These are phyloP conservation scores for Ormosia emarginata DNA, from an alignment of 306 rosid genomes.

Conservation along the genomic window DNA sequence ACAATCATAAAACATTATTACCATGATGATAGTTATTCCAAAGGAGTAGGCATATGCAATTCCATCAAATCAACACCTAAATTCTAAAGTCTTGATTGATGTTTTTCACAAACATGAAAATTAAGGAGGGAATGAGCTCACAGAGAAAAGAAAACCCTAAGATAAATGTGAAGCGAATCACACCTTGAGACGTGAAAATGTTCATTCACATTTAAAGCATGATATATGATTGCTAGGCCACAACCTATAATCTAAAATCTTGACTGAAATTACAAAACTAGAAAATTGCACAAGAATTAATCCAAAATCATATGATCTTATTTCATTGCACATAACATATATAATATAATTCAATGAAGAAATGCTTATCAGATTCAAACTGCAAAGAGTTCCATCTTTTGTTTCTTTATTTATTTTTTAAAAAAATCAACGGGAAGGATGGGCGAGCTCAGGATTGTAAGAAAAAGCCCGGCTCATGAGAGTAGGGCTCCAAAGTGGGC, in stretches of 20 bases:
- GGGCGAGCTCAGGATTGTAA: background rate
- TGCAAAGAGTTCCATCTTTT: too few species aligned
- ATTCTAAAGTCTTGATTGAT: background rate
- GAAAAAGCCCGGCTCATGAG: background rate
- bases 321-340: too few species aligned
- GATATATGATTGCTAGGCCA: background rate
- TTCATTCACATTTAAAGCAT: background rate
- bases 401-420: too few species aligned
- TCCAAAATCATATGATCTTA: background rate
- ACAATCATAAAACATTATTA: background rate
- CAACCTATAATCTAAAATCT: too few species aligned
- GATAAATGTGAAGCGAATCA: background rate
- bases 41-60: background rate
- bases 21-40: background rate
- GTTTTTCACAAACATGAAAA: background rate
- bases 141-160: background rate
- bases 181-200: background rate
- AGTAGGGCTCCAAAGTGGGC: background rate
- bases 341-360: too few species aligned
- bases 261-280: background rate
- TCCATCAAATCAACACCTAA: background rate
- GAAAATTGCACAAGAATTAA: background rate
- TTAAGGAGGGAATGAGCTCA: background rate
- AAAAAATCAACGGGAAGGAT: background rate
- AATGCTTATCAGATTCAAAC: too few species aligned